Evolutionary conservation across 495 filamentous ascomycete species (phyloP), one percentile per base, ranked within the genome.

Genomic region (Neurospora discreta): DNA sequence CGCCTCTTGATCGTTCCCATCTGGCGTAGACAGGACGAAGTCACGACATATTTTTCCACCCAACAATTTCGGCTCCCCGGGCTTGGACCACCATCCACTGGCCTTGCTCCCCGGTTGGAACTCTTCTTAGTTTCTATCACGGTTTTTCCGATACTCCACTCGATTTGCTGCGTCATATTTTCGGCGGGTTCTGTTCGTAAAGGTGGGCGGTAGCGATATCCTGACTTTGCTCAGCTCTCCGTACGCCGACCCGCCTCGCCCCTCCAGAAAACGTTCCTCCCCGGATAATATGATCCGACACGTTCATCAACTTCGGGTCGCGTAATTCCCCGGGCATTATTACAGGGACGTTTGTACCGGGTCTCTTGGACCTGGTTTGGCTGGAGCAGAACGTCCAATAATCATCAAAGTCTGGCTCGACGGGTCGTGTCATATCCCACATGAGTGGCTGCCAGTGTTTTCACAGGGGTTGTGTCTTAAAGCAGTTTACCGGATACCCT

Each of bases 21-120:
- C 77, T 76, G 81, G 80, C 81, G 81, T 81, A 80, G 78, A 79
- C 80, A 83, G 83, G 82, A 87, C 82, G 85, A 87, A 83, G 83
- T 86, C 80, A 87, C 84, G 85, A 87, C 80, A 81, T 79, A 77
- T 76, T 73, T 77, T 81, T 79, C 77, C 80, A 77, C 77, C 77
- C 77, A 77, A 77, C 77, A 72, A 74, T 73, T 77, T 77, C 74
- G 75, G 73, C 76, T 77, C 76, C 74, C 74, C 77, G 76, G 75
- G 75, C 52, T 60, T 18, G 26, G 52, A 33, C 52, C 26, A 60
- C 23, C 26, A 41, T 71, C 73, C 74, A 70, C 65, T 76, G 77
- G 78, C 81, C 52, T 60, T 60, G 26, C 52, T 60, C 52, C 44
- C 26, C 52, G 52, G 52, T 60, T 15, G 52, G 52, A 33, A 33